Conservation (phyloP, 495 filamentous ascomycete species). For the Penicillium odoratum region DNA sequence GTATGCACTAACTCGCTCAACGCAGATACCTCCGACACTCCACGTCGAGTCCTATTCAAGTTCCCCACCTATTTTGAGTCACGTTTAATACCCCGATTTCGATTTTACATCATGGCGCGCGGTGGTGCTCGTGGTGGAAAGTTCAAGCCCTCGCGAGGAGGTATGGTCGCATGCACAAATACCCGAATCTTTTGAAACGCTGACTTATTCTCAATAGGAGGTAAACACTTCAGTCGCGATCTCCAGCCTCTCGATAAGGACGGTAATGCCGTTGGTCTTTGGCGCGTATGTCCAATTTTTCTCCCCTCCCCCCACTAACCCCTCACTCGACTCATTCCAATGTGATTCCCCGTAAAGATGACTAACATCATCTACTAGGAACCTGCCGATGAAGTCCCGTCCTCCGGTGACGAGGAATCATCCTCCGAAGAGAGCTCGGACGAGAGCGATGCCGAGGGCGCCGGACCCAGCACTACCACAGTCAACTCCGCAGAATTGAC, state of each 20-base stretch:
- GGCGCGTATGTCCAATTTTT: slow-evolving; percentile 56
- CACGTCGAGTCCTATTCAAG: not conserved
- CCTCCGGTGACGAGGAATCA: slow-evolving; percentile 44
- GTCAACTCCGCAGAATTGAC: slow-evolving; percentile 51
- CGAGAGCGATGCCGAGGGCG: slow-evolving; percentile 42
- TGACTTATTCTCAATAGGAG: slow-evolving; percentile 54
- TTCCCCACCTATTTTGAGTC: not conserved
- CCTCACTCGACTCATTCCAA: not conserved
- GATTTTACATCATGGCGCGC: slow-evolving; percentile 38
- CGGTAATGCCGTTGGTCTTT: slow-evolving; percentile 74
- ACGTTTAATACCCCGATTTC: not conserved
- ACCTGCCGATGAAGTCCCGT: slow-evolving; percentile 40
- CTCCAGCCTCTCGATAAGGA: slow-evolving; percentile 83
- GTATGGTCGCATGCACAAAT: slow-evolving; percentile 48
- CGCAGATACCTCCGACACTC: not conserved
- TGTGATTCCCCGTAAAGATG: not conserved
- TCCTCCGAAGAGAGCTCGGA: slow-evolving; percentile 39
- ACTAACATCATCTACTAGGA: slow-evolving; percentile 37
- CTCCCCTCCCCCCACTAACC: not conserved
- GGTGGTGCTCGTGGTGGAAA: slow-evolving; percentile 78
- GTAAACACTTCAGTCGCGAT: slow-evolving; percentile 91
- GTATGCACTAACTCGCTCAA: not conserved
- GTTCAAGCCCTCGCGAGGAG: slow-evolving; percentile 91
- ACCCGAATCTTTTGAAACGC: not conserved
- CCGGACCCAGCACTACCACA: slow-evolving; percentile 26